phyloP scores from a whole-genome alignment of 129 eudicot genomes.

The Chrysanthemum makinoi region DNA sequence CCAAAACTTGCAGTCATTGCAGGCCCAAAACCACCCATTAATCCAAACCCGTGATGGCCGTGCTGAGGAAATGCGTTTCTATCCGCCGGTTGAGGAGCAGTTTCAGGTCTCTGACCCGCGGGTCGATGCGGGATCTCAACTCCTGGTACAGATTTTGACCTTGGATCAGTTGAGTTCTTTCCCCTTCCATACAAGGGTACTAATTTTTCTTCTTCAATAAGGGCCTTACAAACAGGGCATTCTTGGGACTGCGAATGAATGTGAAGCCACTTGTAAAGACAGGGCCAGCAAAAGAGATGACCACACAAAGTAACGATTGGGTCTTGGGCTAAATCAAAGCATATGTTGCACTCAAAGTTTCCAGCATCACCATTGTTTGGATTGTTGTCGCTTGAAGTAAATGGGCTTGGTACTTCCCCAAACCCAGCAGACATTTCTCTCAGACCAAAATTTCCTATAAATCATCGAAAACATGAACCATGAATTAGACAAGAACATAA shows the following conservation, averaged over 20 bases:
- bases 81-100: conserved; percentile 78
- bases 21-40: conserved; percentile 81
- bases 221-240: conserved; percentile 85
- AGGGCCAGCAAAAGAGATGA: conserved; percentile 92
- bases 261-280: conserved; percentile 84
- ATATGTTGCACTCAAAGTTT: conserved; percentile 81
- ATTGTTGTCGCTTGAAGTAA: conserved; percentile 38
- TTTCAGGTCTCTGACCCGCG: conserved; percentile 76
- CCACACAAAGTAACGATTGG: conserved; percentile 84
- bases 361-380: conserved; percentile 62
- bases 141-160: conserved; percentile 69
- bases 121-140: conserved; percentile 77
- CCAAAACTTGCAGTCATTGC: conserved; percentile 69
- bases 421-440: conserved; percentile 55
- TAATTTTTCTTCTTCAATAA: conserved; percentile 60
- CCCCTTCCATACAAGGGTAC: conserved; percentile 86
- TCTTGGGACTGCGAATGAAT: conserved; percentile 72
- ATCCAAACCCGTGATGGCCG: conserved; percentile 58
- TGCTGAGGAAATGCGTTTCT: conserved; percentile 41
- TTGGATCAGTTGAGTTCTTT: conserved; percentile 70
- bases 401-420: conserved; percentile 62
- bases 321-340: conserved; percentile 86
- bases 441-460: conserved; percentile 25
- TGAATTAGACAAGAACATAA: neutral
- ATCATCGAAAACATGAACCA: neutral